These are phyloP conservation scores for Luffa acutangula DNA, from an alignment of 306 rosid species.

Conservation along the genomic window DNA sequence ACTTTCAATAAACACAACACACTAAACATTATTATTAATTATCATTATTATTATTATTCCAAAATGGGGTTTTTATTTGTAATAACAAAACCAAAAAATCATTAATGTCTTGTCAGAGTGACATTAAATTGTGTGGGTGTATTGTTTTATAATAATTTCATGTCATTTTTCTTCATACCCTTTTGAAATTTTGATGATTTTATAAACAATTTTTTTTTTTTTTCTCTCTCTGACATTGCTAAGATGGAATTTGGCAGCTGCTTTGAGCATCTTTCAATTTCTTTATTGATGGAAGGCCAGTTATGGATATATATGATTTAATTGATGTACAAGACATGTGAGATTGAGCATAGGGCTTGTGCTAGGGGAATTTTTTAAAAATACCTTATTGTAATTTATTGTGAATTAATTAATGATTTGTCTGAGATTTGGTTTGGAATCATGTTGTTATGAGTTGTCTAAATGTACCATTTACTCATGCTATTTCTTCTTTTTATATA, in stretches of 20 bases:
- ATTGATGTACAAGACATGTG: slow-evolving; percentile 6
- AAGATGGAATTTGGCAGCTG: slow-evolving; percentile 3
- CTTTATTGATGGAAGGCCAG: not conserved
- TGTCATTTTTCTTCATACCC: slow-evolving; percentile 6
- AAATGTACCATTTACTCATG: not conserved
- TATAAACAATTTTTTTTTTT: not conserved
- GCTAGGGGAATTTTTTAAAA: not conserved
- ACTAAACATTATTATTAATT: not conserved
- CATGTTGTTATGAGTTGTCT: slow-evolving; percentile 8
- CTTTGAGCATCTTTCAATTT: slow-evolving; percentile 2
- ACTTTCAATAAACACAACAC: slow-evolving; percentile 12
- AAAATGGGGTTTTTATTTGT: slow-evolving; percentile 34
- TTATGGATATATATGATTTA: not conserved
- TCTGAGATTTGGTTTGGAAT: not conserved
- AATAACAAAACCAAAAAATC: slow-evolving; percentile 28
- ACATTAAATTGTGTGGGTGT: slow-evolving; percentile 29
- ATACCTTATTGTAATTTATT: slow-evolving; percentile 1
- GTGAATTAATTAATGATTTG: not conserved
- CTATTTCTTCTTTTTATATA: not conserved
- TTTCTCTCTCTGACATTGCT: not conserved
- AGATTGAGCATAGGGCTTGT: not conserved
- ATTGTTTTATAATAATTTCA: slow-evolving; percentile 3
- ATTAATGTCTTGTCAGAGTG: slow-evolving; percentile 57
- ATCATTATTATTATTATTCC: not conserved
- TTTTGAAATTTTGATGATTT: not conserved